Evolutionary conservation across 768 basidiomycete genomes (phyloP), one percentile per base, ranked within the genome.

Genomic region (Gelatoporia subvermispora): DNA sequence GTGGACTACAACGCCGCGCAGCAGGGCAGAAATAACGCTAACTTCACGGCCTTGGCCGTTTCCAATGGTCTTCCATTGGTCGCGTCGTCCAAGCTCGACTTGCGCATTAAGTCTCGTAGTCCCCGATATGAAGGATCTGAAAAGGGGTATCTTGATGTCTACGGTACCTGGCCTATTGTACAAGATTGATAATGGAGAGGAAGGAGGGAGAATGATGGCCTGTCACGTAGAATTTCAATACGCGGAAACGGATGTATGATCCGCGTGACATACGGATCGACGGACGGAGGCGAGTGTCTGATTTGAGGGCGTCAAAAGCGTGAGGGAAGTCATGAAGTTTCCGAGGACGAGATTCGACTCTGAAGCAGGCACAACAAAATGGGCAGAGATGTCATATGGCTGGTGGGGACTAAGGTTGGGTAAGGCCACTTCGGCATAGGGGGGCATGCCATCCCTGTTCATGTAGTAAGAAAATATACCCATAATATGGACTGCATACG

Each of bases 321-420:
- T 80, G 31, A 92, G 61, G 38, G 72, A 76, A 4, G 80, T 70
- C 90, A 93, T 93, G 65, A 92, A 93, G 63, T 93, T 93, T 36
- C 90, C 90, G 2, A 93, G 78, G 3, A 72, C 81, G 57, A 78
- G 70, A 66, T 89, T 92, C 18, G 81, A 65, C 50, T 82, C 79
- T 16, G 76, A 76, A 3, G 78, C 71, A 10, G 90, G 90, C 7
- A 92, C 70, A 23, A 69, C 64, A 15, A 93, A 69, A 45, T 79
- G 76, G 15, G 92, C 66, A 38, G 81, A 81, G 43, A 93, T 70
- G 53, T 89, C 81, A 48, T 92, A 93, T n/a, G 78, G 77, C 53
- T 91, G 89, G 34, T 74, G 68, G 16, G 77, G 59, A 43, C 76
- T 73, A 24, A 91, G 68, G 11, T 63, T 49, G 2, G 81, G 76